Conservation (phyloP, 352 stramenopile species). For the Pythium oligandrum region DNA sequence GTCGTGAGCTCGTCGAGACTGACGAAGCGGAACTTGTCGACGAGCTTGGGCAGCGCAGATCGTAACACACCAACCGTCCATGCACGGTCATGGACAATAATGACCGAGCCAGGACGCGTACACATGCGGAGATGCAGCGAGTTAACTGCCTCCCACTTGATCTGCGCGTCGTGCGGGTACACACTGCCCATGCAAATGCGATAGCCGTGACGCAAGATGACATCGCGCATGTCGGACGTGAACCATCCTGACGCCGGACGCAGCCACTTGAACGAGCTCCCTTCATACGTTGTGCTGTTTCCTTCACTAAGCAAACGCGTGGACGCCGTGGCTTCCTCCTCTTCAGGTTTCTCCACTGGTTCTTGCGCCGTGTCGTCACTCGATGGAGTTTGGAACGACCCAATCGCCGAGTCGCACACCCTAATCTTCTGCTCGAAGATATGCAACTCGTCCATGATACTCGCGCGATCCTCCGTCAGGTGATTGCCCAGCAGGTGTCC, state of each 20-base stretch:
- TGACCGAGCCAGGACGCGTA: constrained; percentile 64
- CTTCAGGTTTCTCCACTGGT: background rate
- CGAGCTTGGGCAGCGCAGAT: constrained; percentile 46
- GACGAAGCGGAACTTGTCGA: constrained; percentile 53
- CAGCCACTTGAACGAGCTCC: constrained; percentile 47
- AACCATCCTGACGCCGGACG: constrained; percentile 84
- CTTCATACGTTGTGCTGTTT: constrained; percentile 2
- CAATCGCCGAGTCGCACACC: constrained; percentile 67
- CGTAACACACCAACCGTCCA: constrained; percentile 77
- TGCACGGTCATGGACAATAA: constrained; percentile 80
- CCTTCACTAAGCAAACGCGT: background rate
- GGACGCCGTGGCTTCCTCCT: constrained; percentile 2
- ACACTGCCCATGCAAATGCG: constrained; percentile 82
- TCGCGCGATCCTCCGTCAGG: constrained; percentile 74
- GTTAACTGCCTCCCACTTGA: constrained; percentile 66
- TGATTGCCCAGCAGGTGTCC: constrained; percentile 78
- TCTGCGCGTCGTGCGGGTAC: constrained; percentile 84
- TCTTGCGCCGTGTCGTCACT: background rate
- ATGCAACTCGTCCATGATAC: constrained; percentile 71
- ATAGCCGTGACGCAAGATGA: constrained; percentile 71
- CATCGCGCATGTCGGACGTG: constrained; percentile 70
- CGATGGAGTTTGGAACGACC: constrained; percentile 25
- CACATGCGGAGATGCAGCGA: constrained; percentile 45
- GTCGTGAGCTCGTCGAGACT: constrained; percentile 55
- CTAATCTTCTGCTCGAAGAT: constrained; percentile 81